These are phyloP conservation scores for Tuber magnatum DNA, from an alignment of 495 filamentous ascomycete species.

Conservation along the genomic window DNA sequence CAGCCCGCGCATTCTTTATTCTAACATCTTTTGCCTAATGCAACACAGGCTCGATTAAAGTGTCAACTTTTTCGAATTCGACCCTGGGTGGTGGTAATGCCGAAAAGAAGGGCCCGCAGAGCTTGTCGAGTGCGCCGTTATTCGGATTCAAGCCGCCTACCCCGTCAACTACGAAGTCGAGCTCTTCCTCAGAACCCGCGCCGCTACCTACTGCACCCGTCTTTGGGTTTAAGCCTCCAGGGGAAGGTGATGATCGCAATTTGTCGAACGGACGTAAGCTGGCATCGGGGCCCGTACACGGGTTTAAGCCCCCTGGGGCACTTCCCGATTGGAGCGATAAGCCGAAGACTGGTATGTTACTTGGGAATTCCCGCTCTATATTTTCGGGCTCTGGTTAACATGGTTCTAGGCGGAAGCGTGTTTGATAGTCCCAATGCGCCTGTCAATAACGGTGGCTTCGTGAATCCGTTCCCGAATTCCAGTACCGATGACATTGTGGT, in stretches of 20 bases:
- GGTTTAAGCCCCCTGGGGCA: constrained; percentile 26
- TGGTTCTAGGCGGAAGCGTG: constrained; percentile 17
- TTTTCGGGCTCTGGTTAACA: constrained; percentile 4
- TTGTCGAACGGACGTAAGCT: constrained; percentile 5
- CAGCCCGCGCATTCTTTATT: not conserved
- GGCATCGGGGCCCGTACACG: constrained; percentile 20
- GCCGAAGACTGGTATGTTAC: constrained; percentile 14
- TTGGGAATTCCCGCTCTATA: not conserved
- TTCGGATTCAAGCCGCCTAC: constrained; percentile 24
- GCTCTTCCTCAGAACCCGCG: not conserved
- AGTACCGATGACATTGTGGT: constrained; percentile 27
- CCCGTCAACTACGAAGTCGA: not conserved
- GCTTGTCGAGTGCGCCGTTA: constrained; percentile 19
- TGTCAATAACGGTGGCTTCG: constrained; percentile 25
- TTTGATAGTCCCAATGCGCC: constrained; percentile 22
- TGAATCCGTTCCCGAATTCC: constrained; percentile 27
- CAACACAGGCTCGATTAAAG: not conserved
- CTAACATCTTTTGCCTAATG: constrained; percentile 1
- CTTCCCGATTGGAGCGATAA: constrained; percentile 12
- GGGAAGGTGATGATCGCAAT: not conserved
- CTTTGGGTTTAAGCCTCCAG: constrained; percentile 19
- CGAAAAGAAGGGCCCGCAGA: constrained; percentile 5
- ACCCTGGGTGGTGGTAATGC: not conserved
- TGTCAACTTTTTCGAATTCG: not conserved
- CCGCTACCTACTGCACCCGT: not conserved